Evolutionary conservation across 2,329 filamentous ascomycete species (phyloP).

Genomic region (Ilyonectria robusta): DNA sequence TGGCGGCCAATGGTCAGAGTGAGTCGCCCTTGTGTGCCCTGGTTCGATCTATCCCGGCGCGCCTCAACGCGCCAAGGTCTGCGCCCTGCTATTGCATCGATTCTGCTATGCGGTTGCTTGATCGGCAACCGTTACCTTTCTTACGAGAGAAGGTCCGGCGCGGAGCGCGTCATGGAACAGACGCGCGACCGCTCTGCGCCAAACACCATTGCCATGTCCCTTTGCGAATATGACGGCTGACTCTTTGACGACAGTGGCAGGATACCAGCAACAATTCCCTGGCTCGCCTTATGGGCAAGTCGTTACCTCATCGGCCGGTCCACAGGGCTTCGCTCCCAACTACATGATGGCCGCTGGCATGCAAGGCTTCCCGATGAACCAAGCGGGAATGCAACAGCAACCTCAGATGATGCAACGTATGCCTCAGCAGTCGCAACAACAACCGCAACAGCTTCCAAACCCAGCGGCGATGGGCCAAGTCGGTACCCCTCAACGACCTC

Average conservation of each 20-base stretch:
- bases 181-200: constrained; percentile 34
- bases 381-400: constrained; percentile 64
- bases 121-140: not conserved
- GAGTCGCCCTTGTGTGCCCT: constrained; percentile 55
- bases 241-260: constrained; percentile 61
- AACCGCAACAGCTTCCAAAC: constrained; percentile 42
- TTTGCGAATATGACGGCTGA: constrained; percentile 33
- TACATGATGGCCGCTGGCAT: constrained; percentile 69
- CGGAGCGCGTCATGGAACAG: constrained; percentile 33
- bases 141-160: constrained; percentile 7
- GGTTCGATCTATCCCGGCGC: constrained; percentile 25
- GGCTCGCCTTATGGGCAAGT: constrained; percentile 70
- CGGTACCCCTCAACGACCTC: constrained; percentile 52
- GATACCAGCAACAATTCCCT: constrained; percentile 71
- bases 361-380: constrained; percentile 70
- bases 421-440: constrained; percentile 49
- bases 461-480: constrained; percentile 47
- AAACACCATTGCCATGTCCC: constrained; percentile 10
- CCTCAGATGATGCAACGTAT: constrained; percentile 49
- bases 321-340: constrained; percentile 65
- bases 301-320: constrained; percentile 63
- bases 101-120: constrained; percentile 3
- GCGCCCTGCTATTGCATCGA: constrained; percentile 4
- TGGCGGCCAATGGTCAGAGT: constrained; percentile 73
- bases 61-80: constrained; percentile 14